phyloP scores from a whole-genome alignment of 2,329 filamentous ascomycete species.

The Ascochyta lentis region DNA sequence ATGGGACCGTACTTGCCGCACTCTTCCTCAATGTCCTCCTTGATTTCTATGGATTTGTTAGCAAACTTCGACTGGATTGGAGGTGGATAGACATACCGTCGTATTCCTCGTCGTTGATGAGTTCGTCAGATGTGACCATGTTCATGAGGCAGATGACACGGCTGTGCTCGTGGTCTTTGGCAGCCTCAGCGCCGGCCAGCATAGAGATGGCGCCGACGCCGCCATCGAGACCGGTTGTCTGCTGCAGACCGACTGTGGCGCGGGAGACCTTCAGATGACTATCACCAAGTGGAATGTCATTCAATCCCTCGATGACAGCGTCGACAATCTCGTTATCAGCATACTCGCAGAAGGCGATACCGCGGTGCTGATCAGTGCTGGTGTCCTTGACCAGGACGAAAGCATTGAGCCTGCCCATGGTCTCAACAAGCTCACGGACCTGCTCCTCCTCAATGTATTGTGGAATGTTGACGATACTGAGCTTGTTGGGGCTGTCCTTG shows the following conservation, averaged over 20 bases:
- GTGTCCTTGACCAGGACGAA: constrained; percentile 90
- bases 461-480: constrained; percentile 90
- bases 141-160: constrained; percentile 92
- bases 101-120: constrained; percentile 93
- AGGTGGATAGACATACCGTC: constrained; percentile 68
- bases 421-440: constrained; percentile 84
- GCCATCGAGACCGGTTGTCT: constrained; percentile 90
- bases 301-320: constrained; percentile 86
- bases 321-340: constrained; percentile 77
- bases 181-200: constrained; percentile 87
- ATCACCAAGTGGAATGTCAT: constrained; percentile 92
- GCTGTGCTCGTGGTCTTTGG: constrained; percentile 74
- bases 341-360: constrained; percentile 97
- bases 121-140: constrained; percentile 96
- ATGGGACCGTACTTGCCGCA: constrained; percentile 89
- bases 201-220: constrained; percentile 98
- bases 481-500: constrained; percentile 92
- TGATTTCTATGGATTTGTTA: constrained; percentile 74
- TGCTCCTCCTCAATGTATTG: constrained; percentile 88
- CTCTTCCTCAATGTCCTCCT: constrained; percentile 91
- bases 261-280: constrained; percentile 83
- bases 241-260: constrained; percentile 92
- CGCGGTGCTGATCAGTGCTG: constrained; percentile 83
- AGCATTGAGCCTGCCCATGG: constrained; percentile 91
- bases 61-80: not conserved